phyloP scores from a whole-genome alignment of 1,284 basidiomycete species.

The Sphaerobolus stellatus region DNA sequence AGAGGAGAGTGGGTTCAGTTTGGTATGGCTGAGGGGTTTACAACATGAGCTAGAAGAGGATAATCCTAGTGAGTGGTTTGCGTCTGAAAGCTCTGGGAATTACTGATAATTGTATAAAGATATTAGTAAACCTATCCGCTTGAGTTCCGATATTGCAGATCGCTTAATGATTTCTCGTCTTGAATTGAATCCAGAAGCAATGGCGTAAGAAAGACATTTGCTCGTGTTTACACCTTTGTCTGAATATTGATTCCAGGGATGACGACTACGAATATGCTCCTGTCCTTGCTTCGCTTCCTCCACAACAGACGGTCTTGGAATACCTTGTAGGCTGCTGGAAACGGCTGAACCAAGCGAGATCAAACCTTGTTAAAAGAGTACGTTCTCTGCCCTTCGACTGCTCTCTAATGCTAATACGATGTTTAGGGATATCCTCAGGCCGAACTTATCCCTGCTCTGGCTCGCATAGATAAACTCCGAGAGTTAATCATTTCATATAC shows the following conservation, averaged over 20 bases:
- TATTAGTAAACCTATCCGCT: slow-evolving; percentile 31
- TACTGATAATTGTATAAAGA: slow-evolving; percentile 6
- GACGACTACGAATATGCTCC: slow-evolving; percentile 81
- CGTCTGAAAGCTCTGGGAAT: not conserved
- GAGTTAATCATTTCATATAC: slow-evolving; percentile 87
- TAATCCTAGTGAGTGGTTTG: slow-evolving; percentile 46
- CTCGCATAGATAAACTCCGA: slow-evolving; percentile 69
- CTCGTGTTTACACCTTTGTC: not conserved
- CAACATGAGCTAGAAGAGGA: slow-evolving; percentile 73
- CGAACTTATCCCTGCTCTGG: slow-evolving; percentile 61
- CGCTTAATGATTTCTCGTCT: slow-evolving; percentile 85
- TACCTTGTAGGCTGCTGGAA: slow-evolving; percentile 94
- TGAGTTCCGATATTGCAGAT: slow-evolving; percentile 66
- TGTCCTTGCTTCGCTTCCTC: slow-evolving; percentile 76
- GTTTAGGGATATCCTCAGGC: slow-evolving; percentile 58
- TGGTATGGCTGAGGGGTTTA: slow-evolving; percentile 84
- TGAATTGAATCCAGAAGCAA: slow-evolving; percentile 72
- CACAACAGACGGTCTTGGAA: slow-evolving; percentile 83
- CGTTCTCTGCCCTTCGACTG: slow-evolving; percentile 14
- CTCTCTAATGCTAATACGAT: slow-evolving; percentile 2
- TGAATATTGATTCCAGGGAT: slow-evolving; percentile 35
- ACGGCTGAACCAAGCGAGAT: slow-evolving; percentile 61
- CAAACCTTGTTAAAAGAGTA: slow-evolving; percentile 63
- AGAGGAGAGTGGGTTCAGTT: slow-evolving; percentile 64
- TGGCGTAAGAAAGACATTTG: slow-evolving; percentile 56